Evolutionary conservation across 495 filamentous ascomycete genomes (phyloP).

Genomic region (Hypoxylon subgilvum): DNA sequence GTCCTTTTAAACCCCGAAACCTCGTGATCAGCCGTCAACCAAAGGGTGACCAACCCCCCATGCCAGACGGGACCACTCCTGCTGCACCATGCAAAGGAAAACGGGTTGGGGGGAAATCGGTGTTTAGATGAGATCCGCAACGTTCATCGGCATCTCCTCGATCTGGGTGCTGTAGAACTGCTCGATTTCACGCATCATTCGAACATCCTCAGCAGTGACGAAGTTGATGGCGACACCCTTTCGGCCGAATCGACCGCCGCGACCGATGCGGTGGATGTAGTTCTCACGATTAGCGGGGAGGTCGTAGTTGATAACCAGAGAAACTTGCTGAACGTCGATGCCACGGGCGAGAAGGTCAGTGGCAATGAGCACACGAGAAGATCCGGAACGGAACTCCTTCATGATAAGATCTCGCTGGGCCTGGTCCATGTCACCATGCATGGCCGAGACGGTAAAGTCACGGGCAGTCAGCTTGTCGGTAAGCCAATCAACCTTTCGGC

Average conservation of each 20-base stretch:
- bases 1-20: conserved; percentile 30
- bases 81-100: conserved; percentile 1
- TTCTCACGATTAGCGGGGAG: conserved; percentile 98
- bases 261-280: conserved; percentile 99
- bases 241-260: conserved; percentile 97
- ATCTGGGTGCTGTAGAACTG: conserved; percentile 81
- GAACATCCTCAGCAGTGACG: conserved; percentile 97
- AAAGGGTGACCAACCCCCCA: conserved; percentile 13
- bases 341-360: conserved; percentile 97
- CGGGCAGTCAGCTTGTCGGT: conserved; percentile 97
- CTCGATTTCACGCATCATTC: conserved; percentile 98
- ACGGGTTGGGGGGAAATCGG: neutral
- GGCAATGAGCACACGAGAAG: conserved; percentile 96
- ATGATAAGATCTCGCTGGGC: conserved; percentile 97
- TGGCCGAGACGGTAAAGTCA: conserved; percentile 98
- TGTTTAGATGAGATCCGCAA: conserved; percentile 68
- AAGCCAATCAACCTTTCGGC: conserved; percentile 99
- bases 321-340: conserved; percentile 99
- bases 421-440: conserved; percentile 99
- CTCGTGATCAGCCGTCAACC: conserved; percentile 27
- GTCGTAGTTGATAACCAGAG: conserved; percentile 99
- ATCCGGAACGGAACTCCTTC: conserved; percentile 99
- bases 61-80: conserved; percentile 5
- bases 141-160: conserved; percentile 88
- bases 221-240: conserved; percentile 99